phyloP scores from a whole-genome alignment of 1,284 basidiomycete species.

The Moesziomyces parantarcticus region DNA sequence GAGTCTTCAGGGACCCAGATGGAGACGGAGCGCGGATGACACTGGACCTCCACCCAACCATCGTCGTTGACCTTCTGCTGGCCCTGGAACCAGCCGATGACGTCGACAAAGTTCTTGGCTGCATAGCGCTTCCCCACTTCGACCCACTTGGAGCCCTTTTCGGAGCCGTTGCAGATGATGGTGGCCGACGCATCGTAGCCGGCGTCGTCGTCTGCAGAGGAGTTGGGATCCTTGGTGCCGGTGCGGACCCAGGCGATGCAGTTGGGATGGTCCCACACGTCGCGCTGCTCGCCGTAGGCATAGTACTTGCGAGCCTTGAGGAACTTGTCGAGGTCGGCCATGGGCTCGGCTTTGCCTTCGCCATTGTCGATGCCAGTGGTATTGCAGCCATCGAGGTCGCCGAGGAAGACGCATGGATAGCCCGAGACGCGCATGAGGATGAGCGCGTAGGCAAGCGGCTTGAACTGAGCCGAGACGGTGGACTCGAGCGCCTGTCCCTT shows the following conservation, averaged over 20 bases:
- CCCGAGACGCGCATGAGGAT: conserved; percentile 84
- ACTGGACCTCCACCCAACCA: conserved; percentile 53
- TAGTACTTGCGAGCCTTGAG: conserved; percentile 72
- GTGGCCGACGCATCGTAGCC: conserved; percentile 55
- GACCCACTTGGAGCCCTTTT: conserved; percentile 51
- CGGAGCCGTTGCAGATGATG: conserved; percentile 54
- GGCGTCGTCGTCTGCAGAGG: conserved; percentile 14
- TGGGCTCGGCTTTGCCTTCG: conserved; percentile 68
- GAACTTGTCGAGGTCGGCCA: conserved; percentile 69
- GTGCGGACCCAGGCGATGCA: conserved; percentile 55
- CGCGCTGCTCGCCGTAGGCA: conserved; percentile 71
- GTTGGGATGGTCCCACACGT: conserved; percentile 62
- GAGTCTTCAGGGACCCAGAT: conserved; percentile 57
- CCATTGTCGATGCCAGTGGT: conserved; percentile 42
- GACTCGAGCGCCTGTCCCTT: conserved; percentile 70
- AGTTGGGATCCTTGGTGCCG: conserved; percentile 19
- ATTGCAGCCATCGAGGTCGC: conserved; percentile 77
- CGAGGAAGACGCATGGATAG: conserved; percentile 95
- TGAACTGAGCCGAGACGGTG: conserved; percentile 73
- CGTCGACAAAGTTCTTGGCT: conserved; percentile 53
- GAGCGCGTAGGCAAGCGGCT: conserved; percentile 79
- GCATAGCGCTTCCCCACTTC: conserved; percentile 49
- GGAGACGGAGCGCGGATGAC: conserved; percentile 36
- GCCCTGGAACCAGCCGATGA: conserved; percentile 55
- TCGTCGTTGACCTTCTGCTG: conserved; percentile 50